phyloP scores from a whole-genome alignment of 345 rosid genomes.

The Brassica juncea region DNA sequence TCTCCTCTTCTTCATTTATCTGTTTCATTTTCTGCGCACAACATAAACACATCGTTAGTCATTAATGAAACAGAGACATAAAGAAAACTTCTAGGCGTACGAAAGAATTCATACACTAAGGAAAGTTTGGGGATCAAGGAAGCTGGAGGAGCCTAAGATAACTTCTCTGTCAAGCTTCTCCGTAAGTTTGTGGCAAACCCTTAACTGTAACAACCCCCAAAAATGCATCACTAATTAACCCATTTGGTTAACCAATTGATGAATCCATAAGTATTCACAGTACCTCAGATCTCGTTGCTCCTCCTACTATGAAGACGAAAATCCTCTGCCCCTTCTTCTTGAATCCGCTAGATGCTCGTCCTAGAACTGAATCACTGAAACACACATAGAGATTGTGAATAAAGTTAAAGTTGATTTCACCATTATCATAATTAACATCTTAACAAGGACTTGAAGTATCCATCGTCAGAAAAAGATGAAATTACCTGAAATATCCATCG shows the following conservation, averaged over 20 bases:
- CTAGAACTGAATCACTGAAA: conserved; percentile 76
- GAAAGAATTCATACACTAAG: conserved; percentile 55
- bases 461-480: conserved; percentile 62
- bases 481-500: conserved; percentile 84
- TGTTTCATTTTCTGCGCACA: conserved; percentile 78
- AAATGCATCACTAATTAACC: conserved; percentile 8
- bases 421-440: neutral
- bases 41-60: conserved; percentile 3
- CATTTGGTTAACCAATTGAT: neutral
- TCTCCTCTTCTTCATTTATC: conserved; percentile 62
- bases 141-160: conserved; percentile 84
- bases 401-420: neutral
- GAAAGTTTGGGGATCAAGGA: conserved; percentile 90
- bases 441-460: conserved; percentile 64
- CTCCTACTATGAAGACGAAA: conserved; percentile 87
- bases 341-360: conserved; percentile 72
- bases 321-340: conserved; percentile 79
- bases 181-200: conserved; percentile 93
- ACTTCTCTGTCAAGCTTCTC: conserved; percentile 85
- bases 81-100: neutral
- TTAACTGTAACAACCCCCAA: conserved; percentile 51
- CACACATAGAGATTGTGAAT: neutral
- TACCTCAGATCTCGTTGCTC: conserved; percentile 98
- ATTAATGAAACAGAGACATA: neutral
- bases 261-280: neutral